Conservation (phyloP, 116 monocot species). For the Dioscorea cayenensis region DNA sequence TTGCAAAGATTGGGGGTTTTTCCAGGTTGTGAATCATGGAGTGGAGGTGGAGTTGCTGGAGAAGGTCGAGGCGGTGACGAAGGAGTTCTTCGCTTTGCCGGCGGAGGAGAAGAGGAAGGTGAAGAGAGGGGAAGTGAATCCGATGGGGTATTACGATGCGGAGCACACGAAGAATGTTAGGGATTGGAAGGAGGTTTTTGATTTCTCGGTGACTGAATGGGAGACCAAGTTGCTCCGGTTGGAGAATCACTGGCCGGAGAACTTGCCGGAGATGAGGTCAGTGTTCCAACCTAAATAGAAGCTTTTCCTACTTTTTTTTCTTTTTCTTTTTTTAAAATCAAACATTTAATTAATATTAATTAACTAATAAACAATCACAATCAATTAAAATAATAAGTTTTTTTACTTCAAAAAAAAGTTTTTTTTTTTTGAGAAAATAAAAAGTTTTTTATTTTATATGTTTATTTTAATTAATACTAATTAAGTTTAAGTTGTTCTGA, state of each 20-base stretch:
- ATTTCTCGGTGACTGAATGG: constrained; percentile 29
- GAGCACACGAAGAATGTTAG: constrained; percentile 72
- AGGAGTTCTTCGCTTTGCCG: constrained; percentile 46
- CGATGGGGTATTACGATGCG: constrained; percentile 46
- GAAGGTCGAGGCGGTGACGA: constrained; percentile 8
- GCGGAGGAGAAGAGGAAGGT: constrained; percentile 42
- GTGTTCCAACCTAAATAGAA: not conserved
- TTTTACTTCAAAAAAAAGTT: no score
- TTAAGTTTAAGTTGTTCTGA: no score
- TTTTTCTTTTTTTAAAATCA: no score
- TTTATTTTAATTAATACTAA: no score
- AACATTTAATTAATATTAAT: not conserved
- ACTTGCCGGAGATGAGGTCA: constrained; percentile 37
- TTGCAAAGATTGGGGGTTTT: not conserved
- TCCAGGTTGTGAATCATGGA: constrained; percentile 1
- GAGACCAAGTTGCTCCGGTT: not conserved
- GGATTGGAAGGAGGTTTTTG: constrained; percentile 75
- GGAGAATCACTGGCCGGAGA: constrained; percentile 50
- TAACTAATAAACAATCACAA: not conserved
- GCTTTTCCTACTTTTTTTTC: not conserved
- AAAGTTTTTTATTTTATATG: no score
- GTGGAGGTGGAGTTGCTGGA: not conserved
- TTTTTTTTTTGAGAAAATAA: no score
- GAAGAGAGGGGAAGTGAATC: constrained; percentile 32
- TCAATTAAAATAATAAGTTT: no score